A percentile compares a stretch with the other conserved stretches of the same genome.
Evolutionary conservation across 495 filamentous ascomycete species (phyloP).

Genomic region (Sabuloglossum arenarium): DNA sequence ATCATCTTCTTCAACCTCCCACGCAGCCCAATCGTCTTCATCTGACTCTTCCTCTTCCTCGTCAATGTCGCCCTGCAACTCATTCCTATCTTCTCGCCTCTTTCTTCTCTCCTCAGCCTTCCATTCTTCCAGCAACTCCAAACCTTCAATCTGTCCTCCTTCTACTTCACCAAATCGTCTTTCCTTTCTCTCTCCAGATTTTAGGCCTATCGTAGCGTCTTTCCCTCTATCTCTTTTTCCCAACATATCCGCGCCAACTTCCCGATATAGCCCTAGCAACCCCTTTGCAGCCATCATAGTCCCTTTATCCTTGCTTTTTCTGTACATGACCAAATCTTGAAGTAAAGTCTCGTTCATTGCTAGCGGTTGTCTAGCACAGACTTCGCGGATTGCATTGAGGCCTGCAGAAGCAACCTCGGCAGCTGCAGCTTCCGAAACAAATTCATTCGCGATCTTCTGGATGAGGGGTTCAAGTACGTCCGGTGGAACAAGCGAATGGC

Average conservation of each 20-base stretch:
- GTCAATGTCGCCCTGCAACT: constrained; percentile 28
- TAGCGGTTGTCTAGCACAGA: constrained; percentile 77
- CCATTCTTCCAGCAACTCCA: constrained; percentile 81
- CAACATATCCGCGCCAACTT: constrained; percentile 74
- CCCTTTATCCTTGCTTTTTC: constrained; percentile 93
- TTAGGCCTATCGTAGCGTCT: constrained; percentile 68
- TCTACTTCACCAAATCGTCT: constrained; percentile 64
- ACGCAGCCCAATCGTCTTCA: constrained; percentile 10
- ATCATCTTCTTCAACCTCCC: constrained; percentile 18
- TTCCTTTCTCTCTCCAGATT: constrained; percentile 43
- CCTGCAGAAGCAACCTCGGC: constrained; percentile 81
- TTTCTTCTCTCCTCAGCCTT: constrained; percentile 71
- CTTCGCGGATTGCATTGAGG: constrained; percentile 84
- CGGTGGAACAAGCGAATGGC: constrained; percentile 79
- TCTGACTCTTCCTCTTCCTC: constrained; percentile 24
- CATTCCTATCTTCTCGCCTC: constrained; percentile 43
- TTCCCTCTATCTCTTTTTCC: constrained; percentile 82
- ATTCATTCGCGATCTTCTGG: constrained; percentile 93
- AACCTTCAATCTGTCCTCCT: constrained; percentile 67
- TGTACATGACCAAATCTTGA: constrained; percentile 92
- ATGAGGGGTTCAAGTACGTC: constrained; percentile 83
- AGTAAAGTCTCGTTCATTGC: constrained; percentile 89
- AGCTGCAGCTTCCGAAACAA: constrained; percentile 86
- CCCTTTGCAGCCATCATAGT: constrained; percentile 94
- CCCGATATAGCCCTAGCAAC: constrained; percentile 71